Base-by-base conservation (phyloP, 1,284 basidiomycete genomes). In the Ceratobasidium sp. region DNA sequence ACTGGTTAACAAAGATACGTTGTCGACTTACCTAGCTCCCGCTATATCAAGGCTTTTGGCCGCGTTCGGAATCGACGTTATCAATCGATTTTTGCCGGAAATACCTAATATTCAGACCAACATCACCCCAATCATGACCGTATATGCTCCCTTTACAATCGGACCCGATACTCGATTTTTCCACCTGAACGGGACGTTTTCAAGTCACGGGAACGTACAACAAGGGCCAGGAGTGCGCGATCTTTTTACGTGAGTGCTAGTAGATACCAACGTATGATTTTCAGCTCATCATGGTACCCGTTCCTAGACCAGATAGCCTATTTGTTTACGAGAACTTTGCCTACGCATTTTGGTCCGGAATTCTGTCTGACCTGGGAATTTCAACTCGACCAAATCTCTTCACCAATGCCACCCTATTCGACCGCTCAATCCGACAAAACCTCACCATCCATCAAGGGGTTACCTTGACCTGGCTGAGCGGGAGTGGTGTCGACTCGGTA, bases 291-390 rank as follows among this genome's bases (percentile, higher is more conserved):
- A n/a, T n/a, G n/a, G n/a, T n/a, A n/a, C n/a, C n/a, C n/a, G 59
- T 62, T 40, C 40, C 38, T n/a, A 62, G 33, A 20, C 13, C 3
- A 62, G 28, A 62, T 20, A 62, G 59, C 15, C 15, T 42, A 42
- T 62, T 42, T 17, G 38, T 38, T 62, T 62, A 62, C 26, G 64
- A 66, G 64, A 69, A 69, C 50, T 69, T n/a, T 42, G 33, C 33
- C 20, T 44, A 46, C 13, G 38, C 44, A 17, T 28, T 69, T 33
- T 69, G 52, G 52, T 56, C 67, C 12, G 50, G 23, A 28, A n/a
- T 69, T n/a, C 67, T 69, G 6, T 54, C 67, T 13, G 67, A 69
- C n/a, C 52, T 69, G 1, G 67, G 67, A 10, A 44, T 23, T 0
- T 26, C 28, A 9, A 10, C 26, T 56, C 46, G 38, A 38, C 9